A percentile compares a stretch with the other conserved stretches of the same genome.
Conservation (phyloP, 148 eudicot species). For the Rheum nobile region DNA sequence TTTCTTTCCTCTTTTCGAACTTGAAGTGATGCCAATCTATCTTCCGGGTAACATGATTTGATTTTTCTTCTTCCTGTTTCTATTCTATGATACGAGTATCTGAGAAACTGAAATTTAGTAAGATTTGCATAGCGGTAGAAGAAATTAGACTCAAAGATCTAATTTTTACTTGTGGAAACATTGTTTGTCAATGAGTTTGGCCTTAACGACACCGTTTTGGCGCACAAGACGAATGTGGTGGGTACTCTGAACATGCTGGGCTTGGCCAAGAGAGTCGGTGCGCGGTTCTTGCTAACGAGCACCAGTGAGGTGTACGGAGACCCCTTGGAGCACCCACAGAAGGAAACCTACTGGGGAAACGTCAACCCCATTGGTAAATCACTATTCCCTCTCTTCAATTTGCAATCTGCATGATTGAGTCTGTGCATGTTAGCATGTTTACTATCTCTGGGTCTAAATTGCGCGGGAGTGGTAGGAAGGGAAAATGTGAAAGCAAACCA, state of each 20-base stretch:
- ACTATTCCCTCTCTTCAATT: not conserved
- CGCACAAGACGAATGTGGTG: conserved; percentile 96
- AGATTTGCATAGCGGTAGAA: too few species aligned
- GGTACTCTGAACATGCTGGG: conserved; percentile 97
- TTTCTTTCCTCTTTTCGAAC: conserved; percentile 6
- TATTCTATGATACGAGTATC: too few species aligned
- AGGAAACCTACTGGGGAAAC: conserved; percentile 96
- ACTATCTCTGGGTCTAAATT: not conserved
- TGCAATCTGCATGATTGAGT: not conserved
- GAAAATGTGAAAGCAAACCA: not conserved
- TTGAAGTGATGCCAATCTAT: too few species aligned
- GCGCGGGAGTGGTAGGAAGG: not conserved
- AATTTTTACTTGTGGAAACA: not conserved
- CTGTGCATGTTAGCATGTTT: not conserved
- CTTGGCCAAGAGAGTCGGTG: conserved; percentile 94
- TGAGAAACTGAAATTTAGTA: too few species aligned
- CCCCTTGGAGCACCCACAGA: conserved; percentile 91
- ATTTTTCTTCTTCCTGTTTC: too few species aligned
- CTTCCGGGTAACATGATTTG: not conserved
- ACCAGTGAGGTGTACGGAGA: conserved; percentile 99
- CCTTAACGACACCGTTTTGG: not conserved
- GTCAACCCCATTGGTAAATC: conserved; percentile 83
- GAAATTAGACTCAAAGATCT: not conserved
- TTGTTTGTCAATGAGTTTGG: not conserved
- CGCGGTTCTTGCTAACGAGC: conserved; percentile 87